These are phyloP conservation scores for Myochromella boudieri DNA, from an alignment of 768 basidiomycete species.

Conservation along the genomic window DNA sequence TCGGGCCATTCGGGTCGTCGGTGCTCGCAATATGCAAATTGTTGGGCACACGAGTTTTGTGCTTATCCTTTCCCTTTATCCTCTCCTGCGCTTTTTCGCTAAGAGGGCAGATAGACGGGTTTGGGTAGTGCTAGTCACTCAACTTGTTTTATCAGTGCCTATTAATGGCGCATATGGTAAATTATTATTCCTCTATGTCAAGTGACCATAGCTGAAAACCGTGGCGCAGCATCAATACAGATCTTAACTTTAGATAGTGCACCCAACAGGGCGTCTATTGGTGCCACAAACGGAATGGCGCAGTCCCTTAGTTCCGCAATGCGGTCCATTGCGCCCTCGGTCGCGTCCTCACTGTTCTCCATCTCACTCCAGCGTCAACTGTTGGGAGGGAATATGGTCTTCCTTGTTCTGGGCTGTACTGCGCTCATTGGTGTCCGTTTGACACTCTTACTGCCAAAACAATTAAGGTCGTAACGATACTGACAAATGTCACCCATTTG, in stretches of 20 bases:
- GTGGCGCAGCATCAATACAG: conserved; percentile 44
- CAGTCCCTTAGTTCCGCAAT: conserved; percentile 51
- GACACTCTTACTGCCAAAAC: conserved; percentile 23
- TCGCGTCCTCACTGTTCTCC: conserved; percentile 58
- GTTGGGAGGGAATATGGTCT: conserved; percentile 45
- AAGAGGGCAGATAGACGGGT: conserved; percentile 30
- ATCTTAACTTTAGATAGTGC: conserved; percentile 42
- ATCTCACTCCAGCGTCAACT: conserved; percentile 44
- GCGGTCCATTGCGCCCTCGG: conserved; percentile 51
- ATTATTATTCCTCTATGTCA: conserved; percentile 12
- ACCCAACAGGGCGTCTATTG: conserved; percentile 42
- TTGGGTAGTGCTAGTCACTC: conserved; percentile 29
- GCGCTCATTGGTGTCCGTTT: conserved; percentile 27
- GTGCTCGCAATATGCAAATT: conserved; percentile 51
- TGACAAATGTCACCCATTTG: too few species aligned
- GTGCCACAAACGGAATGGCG: conserved; percentile 53
- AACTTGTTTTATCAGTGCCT: conserved; percentile 28
- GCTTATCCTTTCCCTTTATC: conserved; percentile 30
- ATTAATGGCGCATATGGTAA: conserved; percentile 36
- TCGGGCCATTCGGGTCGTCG: conserved; percentile 48
- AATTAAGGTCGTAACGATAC: too few species aligned
- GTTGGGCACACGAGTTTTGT: conserved; percentile 27
- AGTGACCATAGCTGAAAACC: conserved; percentile 2
- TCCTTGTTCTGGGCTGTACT: conserved; percentile 31
- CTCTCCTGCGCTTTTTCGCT: conserved; percentile 33